Conservation (phyloP, 129 eudicot species). For the Tagetes erecta region DNA sequence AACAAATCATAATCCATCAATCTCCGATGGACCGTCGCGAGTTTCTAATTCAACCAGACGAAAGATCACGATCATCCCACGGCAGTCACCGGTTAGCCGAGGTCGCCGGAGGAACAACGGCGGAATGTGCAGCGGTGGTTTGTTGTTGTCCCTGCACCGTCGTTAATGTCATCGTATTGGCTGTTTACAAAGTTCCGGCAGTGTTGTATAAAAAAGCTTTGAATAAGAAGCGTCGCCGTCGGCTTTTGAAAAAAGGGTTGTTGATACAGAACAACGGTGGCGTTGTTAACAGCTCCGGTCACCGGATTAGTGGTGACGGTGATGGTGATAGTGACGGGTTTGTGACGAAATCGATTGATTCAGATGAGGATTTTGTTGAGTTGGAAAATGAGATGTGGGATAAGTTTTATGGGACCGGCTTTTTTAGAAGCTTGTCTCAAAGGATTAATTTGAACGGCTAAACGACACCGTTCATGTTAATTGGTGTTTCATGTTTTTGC, state of each 20-base stretch:
- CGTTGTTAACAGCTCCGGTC: slow-evolving; percentile 14
- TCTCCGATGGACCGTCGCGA: slow-evolving; percentile 38
- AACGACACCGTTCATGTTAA: neutral
- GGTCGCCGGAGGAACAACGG: slow-evolving; percentile 81
- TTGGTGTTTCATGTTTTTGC: slow-evolving; percentile 1
- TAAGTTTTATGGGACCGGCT: slow-evolving; percentile 68
- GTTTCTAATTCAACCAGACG: slow-evolving; percentile 26
- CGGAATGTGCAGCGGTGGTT: slow-evolving; percentile 80
- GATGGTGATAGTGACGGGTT: slow-evolving; percentile 25
- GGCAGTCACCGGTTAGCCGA: slow-evolving; percentile 45
- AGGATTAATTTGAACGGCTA: slow-evolving; percentile 28
- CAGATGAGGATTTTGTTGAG: slow-evolving; percentile 51
- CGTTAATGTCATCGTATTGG: slow-evolving; percentile 47
- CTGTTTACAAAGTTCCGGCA: slow-evolving; percentile 72
- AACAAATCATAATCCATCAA: too few relatives aligned
- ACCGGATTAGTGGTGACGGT: slow-evolving; percentile 28
- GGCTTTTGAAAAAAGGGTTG: slow-evolving; percentile 43
- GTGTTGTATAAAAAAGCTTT: slow-evolving; percentile 67
- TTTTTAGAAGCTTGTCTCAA: slow-evolving; percentile 70
- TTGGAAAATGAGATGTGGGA: slow-evolving; percentile 90
- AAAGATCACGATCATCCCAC: slow-evolving; percentile 34
- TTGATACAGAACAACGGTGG: slow-evolving; percentile 14
- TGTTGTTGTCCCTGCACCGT: slow-evolving; percentile 74
- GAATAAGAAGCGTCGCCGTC: slow-evolving; percentile 42
- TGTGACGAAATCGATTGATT: slow-evolving; percentile 25